Evolutionary conservation across 1,284 basidiomycete species (phyloP), one percentile per base, ranked within the genome.

Genomic region (Rhizoctonia solani): DNA sequence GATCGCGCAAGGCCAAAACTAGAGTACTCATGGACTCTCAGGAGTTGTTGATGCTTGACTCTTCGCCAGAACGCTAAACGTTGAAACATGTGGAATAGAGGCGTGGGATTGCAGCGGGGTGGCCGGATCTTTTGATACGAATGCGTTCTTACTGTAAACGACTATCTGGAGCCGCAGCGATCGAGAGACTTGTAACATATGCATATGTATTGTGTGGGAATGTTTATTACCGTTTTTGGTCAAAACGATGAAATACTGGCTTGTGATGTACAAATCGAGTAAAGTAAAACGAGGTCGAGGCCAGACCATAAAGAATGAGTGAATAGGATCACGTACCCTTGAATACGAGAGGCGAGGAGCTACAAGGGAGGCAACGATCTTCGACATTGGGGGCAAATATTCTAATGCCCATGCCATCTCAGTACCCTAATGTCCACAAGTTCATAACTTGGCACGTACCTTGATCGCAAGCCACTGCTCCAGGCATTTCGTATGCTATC

Each of bases 391-490:
- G 92, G 92, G 74, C 92, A 94, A 53, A 93, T 92, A 70, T 90
- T 93, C 89, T 91, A 53, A 29, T 46, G 8, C 56, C 47, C 16
- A 25, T 29, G 39, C 37, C 56, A 47, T 56, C 54, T 67, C 30
- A 67, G 27, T 47, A 44, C 70, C 23, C 19, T 37, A 30, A 49
- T n/a, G 34, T 37, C 39, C 30, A 49, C 27, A 29, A 42, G 32
- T 21, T 21, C 32, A 39, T 5, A 61, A 42, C 13, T 53, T 32
- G 29, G 30, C 25, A 74, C 77, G 70, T 72, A 90, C 90, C 83
- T 95, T 95, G 78, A 95, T 91, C 44, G 89, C 88, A 72, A 95
- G 83, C 93, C 93, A 95, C 85, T 91, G 75, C 6, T 92, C 89
- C 30, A 95, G 79, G 79, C 93, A 95, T 39, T 87, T 87, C 0